Evolutionary conservation across 2,329 filamentous ascomycete genomes (phyloP).

Genomic region (Botrytis byssoidea): DNA sequence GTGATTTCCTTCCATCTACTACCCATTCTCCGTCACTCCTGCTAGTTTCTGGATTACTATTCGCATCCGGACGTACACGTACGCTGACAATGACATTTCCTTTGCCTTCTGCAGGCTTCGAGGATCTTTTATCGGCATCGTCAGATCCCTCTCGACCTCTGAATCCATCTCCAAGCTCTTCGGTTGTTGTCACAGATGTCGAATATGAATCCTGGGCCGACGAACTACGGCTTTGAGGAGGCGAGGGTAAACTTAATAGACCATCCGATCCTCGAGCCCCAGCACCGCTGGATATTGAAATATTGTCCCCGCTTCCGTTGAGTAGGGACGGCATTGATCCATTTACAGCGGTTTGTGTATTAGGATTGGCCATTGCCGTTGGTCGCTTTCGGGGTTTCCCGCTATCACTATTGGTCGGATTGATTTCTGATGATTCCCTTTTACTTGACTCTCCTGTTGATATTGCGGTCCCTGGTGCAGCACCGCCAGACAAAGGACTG

Average conservation of each 20-base stretch:
- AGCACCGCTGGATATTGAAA: constrained; percentile 62
- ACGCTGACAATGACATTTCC: constrained; percentile 97
- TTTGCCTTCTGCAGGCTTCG: constrained; percentile 66
- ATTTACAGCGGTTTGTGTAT: constrained; percentile 39
- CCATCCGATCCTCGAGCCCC: constrained; percentile 70
- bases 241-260: constrained; percentile 74
- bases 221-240: constrained; percentile 84
- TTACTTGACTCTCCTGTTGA: constrained; percentile 30
- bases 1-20: constrained; percentile 78
- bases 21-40: constrained; percentile 82
- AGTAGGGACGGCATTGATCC: constrained; percentile 67
- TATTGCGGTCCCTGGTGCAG: constrained; percentile 23
- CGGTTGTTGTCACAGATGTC: constrained; percentile 84
- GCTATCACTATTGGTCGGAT: constrained; percentile 23
- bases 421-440: constrained; percentile 33
- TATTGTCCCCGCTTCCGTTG: constrained; percentile 75
- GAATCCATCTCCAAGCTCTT: constrained; percentile 66
- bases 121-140: constrained; percentile 42
- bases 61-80: constrained; percentile 80
- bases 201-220: constrained; percentile 92
- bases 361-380: constrained; percentile 39
- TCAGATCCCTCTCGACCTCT: constrained; percentile 35
- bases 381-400: constrained; percentile 33
- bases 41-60: constrained; percentile 55
- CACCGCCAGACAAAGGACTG: constrained; percentile 56